Base-by-base conservation (phyloP, 495 filamentous ascomycete species). In the Penicillium cataractarum region DNA sequence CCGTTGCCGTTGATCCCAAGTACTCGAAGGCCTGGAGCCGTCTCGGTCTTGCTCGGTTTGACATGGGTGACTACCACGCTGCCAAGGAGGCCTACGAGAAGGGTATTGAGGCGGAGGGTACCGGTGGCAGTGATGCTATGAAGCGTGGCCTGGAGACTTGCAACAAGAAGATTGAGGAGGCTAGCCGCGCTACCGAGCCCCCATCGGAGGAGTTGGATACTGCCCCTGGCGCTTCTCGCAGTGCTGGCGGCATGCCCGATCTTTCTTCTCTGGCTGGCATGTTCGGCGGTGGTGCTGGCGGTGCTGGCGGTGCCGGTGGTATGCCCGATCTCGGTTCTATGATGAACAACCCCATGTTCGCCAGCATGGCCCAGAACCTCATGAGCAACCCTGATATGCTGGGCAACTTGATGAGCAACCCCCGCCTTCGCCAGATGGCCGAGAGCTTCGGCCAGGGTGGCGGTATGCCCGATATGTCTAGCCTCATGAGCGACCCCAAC, bases 301-400 rank as follows among this genome's bases (percentile, higher is more conserved):
- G 82, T 22, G 84, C 83, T 24, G 85, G 83, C 5, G 85, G 81
- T 15, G 85, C 87, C 19, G 90, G 92, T 40, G 91, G 92, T 37
- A 91, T 94, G 90, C 93, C 93, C 4, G 94, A 97, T 76, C 71
- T 99, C 37, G 75, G 83, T 59, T 83, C 80, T 57, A 86, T 99
- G 71, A 97, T 99, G 95, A 92, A 77, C 77, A 98, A 99, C 81
- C 95, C 95, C 44, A 97, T 98, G 95, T 93, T 99, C 74, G 81
- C 92, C 44, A 89, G 81, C 79, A 97, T 97, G 92, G 95, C 95
- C 26, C 92, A 97, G 82, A 97, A 92, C 72, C 74, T 99, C 44
- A 97, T 97, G 94, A 90, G 86, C 74, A 97, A 99, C 76, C 95
- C 95, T 13, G 89, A 96, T 6, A 86, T 90, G 84, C 86, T 99